A percentile compares a stretch with the other conserved stretches of the same genome.
Evolutionary conservation across 2,329 filamentous ascomycete genomes (phyloP).

Genomic region (Ceratocystis smalleyi): DNA sequence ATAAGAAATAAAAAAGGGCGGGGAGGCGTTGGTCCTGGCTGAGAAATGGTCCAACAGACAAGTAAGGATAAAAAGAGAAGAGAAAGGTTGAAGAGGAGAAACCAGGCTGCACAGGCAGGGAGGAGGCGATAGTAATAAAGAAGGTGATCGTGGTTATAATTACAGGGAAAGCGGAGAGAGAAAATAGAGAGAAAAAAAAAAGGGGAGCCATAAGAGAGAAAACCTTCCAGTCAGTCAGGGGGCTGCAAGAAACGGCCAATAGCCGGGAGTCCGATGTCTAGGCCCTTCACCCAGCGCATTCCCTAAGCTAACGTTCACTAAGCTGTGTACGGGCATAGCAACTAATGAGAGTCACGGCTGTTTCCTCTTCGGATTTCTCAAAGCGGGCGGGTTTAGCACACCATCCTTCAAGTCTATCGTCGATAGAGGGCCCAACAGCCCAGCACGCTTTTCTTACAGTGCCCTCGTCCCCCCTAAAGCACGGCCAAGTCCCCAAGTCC

Average conservation of each 20-base stretch:
- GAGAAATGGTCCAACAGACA: background rate
- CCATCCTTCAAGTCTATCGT: background rate
- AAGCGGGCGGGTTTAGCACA: background rate
- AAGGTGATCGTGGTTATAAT: background rate
- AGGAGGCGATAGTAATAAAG: conserved; percentile 5
- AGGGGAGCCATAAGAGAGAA: conserved; percentile 1
- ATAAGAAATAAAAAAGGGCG: background rate
- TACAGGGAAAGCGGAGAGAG: background rate
- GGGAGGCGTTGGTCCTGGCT: background rate
- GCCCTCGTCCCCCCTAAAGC: background rate
- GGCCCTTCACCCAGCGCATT: background rate
- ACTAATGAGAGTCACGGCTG: too few relatives aligned
- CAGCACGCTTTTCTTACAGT: background rate
- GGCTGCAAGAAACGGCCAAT: background rate
- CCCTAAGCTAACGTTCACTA: background rate
- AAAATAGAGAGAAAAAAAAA: conserved; percentile 4
- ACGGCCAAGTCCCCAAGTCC: background rate
- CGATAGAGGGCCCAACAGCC: background rate
- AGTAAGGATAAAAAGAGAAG: background rate
- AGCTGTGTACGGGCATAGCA: too few relatives aligned
- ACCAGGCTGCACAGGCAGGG: background rate
- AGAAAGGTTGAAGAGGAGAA: background rate
- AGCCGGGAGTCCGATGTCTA: background rate
- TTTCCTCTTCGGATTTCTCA: background rate
- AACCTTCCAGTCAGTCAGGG: background rate